Base-by-base conservation (phyloP, 768 basidiomycete genomes). In the Tephrocybe sp. region DNA sequence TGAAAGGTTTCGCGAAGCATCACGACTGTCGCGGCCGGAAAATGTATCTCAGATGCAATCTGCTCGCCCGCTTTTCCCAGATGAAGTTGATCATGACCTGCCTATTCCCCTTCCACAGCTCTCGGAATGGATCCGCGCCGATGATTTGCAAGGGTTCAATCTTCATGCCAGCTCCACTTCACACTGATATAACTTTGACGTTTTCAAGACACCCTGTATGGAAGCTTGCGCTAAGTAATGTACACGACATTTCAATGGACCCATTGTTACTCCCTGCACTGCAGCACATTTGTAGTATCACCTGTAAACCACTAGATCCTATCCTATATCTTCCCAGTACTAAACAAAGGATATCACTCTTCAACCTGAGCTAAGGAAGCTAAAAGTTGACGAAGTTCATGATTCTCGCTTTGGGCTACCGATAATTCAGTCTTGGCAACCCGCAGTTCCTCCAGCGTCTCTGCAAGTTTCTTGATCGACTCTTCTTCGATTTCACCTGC, bases 401-500 rank as follows among this genome's bases (percentile, higher is more conserved):
- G 65, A 59, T 84, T 86, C 62, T 90, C 85, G 38, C 74, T 71
- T 12, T 71, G 74, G 20, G 70, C 65, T 45, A 71, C 65, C 1
- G 68, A 64, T 16, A 89, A 64, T 23, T 76, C 75, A n/a, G 56
- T 55, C 51, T 68, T 70, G 10, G 68, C 68, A 14, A 71, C 64
- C 55, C 72, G 73, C 2, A 90, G 72, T 54, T 82, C 71, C 50
- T 66, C 63, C 54, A 72, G 74, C 0, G 77, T 77, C 20, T 76
- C 70, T 31, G 68, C 72, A 1, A 89, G 72, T 20, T 76, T 71
- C 53, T 78, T 72, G 5, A 67, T 64, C 1, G 68, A 66, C 39
- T 79, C 74, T 62, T 87, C 88, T 52, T 79, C 76, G 4, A 90
- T 52, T 60, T 90, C 87, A 11, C 82, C 85, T 1, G 86, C 82